Percentiles rank a stretch among this genome's conserved stretches.
phyloP scores from a whole-genome alignment of 305 asterid genomes.

The Fraxinus ornus region DNA sequence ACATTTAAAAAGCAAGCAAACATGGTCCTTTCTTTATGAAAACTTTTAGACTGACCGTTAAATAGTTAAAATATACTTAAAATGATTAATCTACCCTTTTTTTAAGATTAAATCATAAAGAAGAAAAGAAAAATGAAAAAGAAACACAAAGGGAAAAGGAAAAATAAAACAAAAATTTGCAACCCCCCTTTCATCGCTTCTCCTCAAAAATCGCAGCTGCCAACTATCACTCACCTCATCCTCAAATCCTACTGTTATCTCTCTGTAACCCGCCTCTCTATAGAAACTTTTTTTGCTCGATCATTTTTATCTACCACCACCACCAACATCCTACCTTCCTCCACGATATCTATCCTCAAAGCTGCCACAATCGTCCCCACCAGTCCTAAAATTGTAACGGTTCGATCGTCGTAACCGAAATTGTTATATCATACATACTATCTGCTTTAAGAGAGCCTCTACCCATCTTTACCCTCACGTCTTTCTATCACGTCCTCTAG shows the following conservation, averaged over 20 bases:
- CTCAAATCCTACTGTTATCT: not conserved
- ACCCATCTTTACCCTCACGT: not conserved
- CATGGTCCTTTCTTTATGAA: not conserved
- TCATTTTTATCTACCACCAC: constrained; percentile 45
- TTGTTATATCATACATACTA: not conserved
- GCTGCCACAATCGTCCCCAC: constrained; percentile 22
- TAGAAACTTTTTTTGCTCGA: constrained; percentile 74
- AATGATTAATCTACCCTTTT: not conserved
- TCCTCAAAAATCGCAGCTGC: not conserved
- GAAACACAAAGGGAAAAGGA: not conserved
- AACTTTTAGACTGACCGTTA: not conserved
- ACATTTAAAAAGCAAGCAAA: not conserved
- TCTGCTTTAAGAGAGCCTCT: not conserved
- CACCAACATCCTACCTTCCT: constrained; percentile 12
- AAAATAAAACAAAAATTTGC: not conserved
- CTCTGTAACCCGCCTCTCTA: constrained; percentile 47
- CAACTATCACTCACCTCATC: not conserved
- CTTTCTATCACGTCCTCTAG: not conserved
- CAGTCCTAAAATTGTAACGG: constrained; percentile 21
- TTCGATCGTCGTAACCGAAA: not conserved
- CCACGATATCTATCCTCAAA: constrained; percentile 14
- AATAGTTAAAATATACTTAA: not conserved
- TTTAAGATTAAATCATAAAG: not conserved
- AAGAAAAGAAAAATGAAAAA: not conserved
- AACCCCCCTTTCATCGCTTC: not conserved